A percentile compares a stretch with the other conserved stretches of the same genome.
phyloP scores from a whole-genome alignment of 345 rosid genomes.

The Cardamine chenopodiifolia region DNA sequence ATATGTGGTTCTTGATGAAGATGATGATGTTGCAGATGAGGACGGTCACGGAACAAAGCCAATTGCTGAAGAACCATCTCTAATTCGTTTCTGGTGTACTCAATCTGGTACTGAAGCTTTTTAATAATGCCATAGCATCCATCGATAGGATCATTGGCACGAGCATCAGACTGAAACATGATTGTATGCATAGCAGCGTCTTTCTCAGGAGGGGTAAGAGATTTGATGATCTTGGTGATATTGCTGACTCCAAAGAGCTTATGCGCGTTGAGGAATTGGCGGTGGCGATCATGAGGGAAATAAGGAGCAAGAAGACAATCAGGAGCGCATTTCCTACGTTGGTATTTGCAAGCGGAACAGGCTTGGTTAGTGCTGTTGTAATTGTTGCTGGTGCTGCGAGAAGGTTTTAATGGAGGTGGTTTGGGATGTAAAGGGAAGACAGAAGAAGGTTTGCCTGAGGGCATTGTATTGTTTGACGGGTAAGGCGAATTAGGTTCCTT shows the following conservation, averaged over 20 bases:
- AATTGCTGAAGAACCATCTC: slow-evolving; percentile 79
- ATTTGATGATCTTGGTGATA: slow-evolving; percentile 77
- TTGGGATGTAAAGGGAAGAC: slow-evolving; percentile 51
- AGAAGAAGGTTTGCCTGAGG: slow-evolving; percentile 67
- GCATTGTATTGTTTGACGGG: slow-evolving; percentile 44
- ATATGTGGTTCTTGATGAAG: slow-evolving; percentile 43
- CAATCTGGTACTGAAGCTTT: slow-evolving; percentile 73
- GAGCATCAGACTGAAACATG: slow-evolving; percentile 81
- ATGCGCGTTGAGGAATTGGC: slow-evolving; percentile 91
- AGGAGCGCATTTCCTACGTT: slow-evolving; percentile 85
- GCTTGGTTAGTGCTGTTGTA: slow-evolving; percentile 63
- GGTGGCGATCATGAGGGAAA: slow-evolving; percentile 82
- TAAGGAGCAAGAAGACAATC: slow-evolving; percentile 97
- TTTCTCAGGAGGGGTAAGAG: slow-evolving; percentile 58
- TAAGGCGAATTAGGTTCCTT: slow-evolving; percentile 44
- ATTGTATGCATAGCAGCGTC: slow-evolving; percentile 89
- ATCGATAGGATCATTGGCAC: slow-evolving; percentile 82
- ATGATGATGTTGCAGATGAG: slow-evolving; percentile 35
- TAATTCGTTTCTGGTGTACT: slow-evolving; percentile 66
- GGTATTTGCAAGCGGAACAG: slow-evolving; percentile 98
- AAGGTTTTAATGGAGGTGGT: slow-evolving; percentile 39
- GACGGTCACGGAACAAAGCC: slow-evolving; percentile 54
- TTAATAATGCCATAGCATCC: slow-evolving; percentile 74
- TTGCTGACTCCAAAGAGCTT: slow-evolving; percentile 92
- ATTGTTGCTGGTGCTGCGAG: slow-evolving; percentile 37